Conservation (phyloP, 495 filamentous ascomycete genomes). For the Podospora fimiseda region DNA sequence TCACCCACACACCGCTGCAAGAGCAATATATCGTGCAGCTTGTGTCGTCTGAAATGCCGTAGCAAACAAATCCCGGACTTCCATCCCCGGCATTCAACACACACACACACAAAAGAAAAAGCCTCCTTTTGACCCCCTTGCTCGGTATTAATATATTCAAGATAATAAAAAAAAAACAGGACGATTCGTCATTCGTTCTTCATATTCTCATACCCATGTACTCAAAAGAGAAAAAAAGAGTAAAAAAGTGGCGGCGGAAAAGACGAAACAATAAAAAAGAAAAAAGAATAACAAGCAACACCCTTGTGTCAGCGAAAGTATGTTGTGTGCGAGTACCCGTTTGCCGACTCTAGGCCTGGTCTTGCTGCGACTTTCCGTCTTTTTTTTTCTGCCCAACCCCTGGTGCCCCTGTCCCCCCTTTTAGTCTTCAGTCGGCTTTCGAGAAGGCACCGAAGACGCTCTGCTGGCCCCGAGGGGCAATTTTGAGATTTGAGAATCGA, state of each 20-base stretch:
- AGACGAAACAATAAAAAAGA: not conserved
- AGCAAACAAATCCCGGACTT: not conserved
- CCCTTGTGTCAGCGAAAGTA: not conserved
- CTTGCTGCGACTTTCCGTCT: not conserved
- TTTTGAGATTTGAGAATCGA: conserved; percentile 41
- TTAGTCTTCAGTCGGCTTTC: conserved; percentile 19
- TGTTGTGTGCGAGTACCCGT: not conserved
- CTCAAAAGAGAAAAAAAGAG: too few relatives aligned
- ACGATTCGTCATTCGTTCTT: too few relatives aligned
- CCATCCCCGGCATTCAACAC: not conserved
- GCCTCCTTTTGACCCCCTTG: too few relatives aligned
- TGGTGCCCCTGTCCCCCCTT: too few relatives aligned
- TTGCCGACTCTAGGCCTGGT: not conserved
- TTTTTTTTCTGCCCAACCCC: too few relatives aligned
- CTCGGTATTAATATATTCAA: too few relatives aligned
- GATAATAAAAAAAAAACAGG: too few relatives aligned
- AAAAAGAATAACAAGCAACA: not conserved
- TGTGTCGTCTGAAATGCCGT: not conserved
- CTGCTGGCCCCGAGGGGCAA: conserved; percentile 54
- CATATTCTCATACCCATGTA: too few relatives aligned
- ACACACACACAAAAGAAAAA: too few relatives aligned
- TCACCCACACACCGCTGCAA: too few relatives aligned
- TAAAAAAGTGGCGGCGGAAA: not conserved
- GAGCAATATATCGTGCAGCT: not conserved
- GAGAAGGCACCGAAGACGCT: conserved; percentile 45